phyloP scores from a whole-genome alignment of 108 stramenopile species.

The Fragilariopsis cylindrus region DNA sequence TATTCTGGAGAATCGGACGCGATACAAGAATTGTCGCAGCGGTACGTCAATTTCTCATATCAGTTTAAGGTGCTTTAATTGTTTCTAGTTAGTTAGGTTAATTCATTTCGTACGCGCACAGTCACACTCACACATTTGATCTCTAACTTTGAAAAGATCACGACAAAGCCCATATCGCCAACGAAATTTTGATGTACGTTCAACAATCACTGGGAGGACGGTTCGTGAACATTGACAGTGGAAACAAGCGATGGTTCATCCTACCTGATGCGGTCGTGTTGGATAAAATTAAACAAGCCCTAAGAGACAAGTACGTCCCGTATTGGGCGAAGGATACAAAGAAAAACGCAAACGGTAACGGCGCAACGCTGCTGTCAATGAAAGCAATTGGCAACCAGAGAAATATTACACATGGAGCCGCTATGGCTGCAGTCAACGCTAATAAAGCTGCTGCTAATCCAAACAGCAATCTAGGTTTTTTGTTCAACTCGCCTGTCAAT shows the following conservation, averaged over 20 bases:
- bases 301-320: slow-evolving; percentile 29
- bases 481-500: neutral
- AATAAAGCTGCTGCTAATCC: neutral
- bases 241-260: slow-evolving; percentile 14
- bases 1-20: slow-evolving; percentile 4
- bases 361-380: neutral
- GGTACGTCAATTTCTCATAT: neutral
- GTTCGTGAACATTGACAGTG: slow-evolving; percentile 22
- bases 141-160: slow-evolving; percentile 2
- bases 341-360: neutral
- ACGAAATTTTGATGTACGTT: slow-evolving; percentile 10
- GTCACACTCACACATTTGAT: neutral
- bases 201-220: neutral
- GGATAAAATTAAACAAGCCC: slow-evolving; percentile 26
- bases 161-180: slow-evolving; percentile 15
- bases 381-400: neutral
- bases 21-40: neutral
- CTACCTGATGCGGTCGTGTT: slow-evolving; percentile 16
- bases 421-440: slow-evolving; percentile 1
- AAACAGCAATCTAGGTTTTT: slow-evolving; percentile 9
- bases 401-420: neutral
- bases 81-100: neutral
- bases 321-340: slow-evolving; percentile 14
- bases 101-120: neutral
- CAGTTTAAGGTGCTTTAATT: neutral